phyloP scores from a whole-genome alignment of 495 filamentous ascomycete genomes.

The Lepraria neglecta region DNA sequence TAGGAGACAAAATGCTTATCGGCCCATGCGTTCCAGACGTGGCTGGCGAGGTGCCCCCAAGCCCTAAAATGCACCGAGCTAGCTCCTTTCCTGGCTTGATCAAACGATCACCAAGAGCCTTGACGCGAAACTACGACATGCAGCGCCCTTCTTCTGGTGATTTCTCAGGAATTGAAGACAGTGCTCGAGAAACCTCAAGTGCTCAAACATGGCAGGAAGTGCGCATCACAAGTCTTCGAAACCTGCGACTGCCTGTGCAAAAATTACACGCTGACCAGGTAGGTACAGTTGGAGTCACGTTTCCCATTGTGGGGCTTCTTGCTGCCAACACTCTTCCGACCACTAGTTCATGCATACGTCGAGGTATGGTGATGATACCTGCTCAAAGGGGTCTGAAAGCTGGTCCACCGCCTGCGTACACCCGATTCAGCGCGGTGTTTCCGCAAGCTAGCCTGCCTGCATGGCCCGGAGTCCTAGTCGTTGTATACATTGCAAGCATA shows the following conservation, averaged over 20 bases:
- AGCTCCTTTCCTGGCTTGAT: conserved; percentile 25
- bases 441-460: conserved; percentile 37
- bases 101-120: conserved; percentile 10
- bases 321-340: conserved; percentile 6
- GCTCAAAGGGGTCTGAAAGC: conserved; percentile 39
- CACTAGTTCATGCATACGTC: conserved; percentile 41
- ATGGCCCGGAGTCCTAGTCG: conserved; percentile 58
- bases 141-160: conserved; percentile 17
- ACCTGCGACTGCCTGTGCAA: conserved; percentile 77
- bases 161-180: background rate
- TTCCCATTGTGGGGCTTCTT: conserved; percentile 29
- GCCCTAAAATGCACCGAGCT: conserved; percentile 15
- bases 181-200: background rate
- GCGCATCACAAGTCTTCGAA: conserved; percentile 77
- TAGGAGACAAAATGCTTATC: conserved; percentile 71
- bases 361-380: conserved; percentile 73
- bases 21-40: conserved; percentile 61
- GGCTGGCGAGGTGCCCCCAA: conserved; percentile 23
- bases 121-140: background rate
- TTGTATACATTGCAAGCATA: conserved; percentile 82
- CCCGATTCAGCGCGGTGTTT: conserved; percentile 46
- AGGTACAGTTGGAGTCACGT: conserved; percentile 77
- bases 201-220: conserved; percentile 56
- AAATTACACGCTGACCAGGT: conserved; percentile 74
- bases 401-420: conserved; percentile 40